A percentile compares a stretch with the other conserved stretches of the same genome.
Conservation (phyloP, 2,329 filamentous ascomycete genomes). For the Xylariaceae sp. region DNA sequence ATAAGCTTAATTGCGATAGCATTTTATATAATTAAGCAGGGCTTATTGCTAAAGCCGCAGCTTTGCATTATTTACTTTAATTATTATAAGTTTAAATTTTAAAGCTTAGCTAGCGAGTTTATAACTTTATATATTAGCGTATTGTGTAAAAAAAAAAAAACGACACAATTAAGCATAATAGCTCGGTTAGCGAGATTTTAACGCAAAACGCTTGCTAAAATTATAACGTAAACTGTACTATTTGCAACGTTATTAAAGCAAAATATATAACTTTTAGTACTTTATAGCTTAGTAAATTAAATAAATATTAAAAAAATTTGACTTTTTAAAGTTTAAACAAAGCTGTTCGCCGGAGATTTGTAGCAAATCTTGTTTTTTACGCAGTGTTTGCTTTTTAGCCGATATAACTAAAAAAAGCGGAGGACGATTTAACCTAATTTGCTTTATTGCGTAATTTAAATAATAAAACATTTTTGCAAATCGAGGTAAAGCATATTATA, state of each 20-base stretch:
- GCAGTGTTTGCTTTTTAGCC: slow-evolving; percentile 18
- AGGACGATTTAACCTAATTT: slow-evolving; percentile 6
- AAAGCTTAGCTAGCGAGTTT: slow-evolving; percentile 45
- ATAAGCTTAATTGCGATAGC: slow-evolving; percentile 55
- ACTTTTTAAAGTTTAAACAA: slow-evolving; percentile 55
- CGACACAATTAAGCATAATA: slow-evolving; percentile 53
- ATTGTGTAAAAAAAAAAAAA: slow-evolving; percentile 48
- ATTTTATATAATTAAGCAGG: slow-evolving; percentile 52
- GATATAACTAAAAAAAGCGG: slow-evolving; percentile 22
- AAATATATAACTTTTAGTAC: slow-evolving; percentile 50
- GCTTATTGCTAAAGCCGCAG: slow-evolving; percentile 57
- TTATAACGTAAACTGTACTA: slow-evolving; percentile 35
- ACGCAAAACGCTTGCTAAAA: slow-evolving; percentile 50
- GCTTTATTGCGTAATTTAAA: slow-evolving; percentile 5
- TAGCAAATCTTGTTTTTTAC: not conserved
- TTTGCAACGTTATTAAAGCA: slow-evolving; percentile 44
- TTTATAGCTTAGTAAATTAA: slow-evolving; percentile 50
- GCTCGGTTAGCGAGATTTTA: slow-evolving; percentile 49
- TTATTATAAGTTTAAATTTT: slow-evolving; percentile 43
- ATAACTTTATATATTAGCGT: slow-evolving; percentile 42
- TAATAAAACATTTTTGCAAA: slow-evolving; percentile 12
- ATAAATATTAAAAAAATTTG: slow-evolving; percentile 54
- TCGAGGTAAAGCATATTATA: slow-evolving; percentile 29
- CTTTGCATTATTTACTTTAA: slow-evolving; percentile 56
- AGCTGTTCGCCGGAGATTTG: slow-evolving; percentile 36